These are phyloP conservation scores for Mycosphaerella sp. DNA, from an alignment of 2,329 filamentous ascomycete genomes.

Conservation along the genomic window DNA sequence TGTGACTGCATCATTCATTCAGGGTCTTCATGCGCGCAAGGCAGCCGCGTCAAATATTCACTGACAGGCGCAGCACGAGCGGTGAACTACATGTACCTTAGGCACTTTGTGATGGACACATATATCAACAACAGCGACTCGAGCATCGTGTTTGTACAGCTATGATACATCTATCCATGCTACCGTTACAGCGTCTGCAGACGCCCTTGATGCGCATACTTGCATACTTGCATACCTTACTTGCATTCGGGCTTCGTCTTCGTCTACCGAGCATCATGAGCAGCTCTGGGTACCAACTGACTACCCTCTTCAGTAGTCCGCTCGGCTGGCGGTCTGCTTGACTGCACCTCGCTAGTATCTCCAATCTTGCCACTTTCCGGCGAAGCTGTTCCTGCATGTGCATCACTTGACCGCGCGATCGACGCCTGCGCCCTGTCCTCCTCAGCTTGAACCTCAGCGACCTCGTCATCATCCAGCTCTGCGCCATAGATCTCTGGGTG, in stretches of 20 bases:
- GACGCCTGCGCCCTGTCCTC: slow-evolving; percentile 17
- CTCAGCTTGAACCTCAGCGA: slow-evolving; percentile 32
- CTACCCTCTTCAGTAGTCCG: slow-evolving; percentile 9
- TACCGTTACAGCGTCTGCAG: slow-evolving; percentile 6
- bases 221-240: neutral
- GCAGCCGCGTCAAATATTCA: too few species aligned
- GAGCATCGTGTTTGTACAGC: slow-evolving; percentile 9
- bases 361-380: neutral
- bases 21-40: too few species aligned
- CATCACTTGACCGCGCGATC: slow-evolving; percentile 6
- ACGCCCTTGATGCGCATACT: neutral
- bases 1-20: too few species aligned
- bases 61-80: too few species aligned
- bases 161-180: slow-evolving; percentile 16
- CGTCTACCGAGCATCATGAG: slow-evolving; percentile 11
- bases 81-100: neutral
- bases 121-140: neutral
- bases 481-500: slow-evolving; percentile 91
- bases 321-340: slow-evolving; percentile 1
- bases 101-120: neutral
- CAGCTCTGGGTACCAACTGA: slow-evolving; percentile 9
- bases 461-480: slow-evolving; percentile 74
- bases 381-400: slow-evolving; percentile 1
- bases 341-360: neutral
- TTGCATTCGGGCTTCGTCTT: too few species aligned